Evolutionary conservation across 1,284 basidiomycete genomes (phyloP), one percentile per base, ranked within the genome.

Genomic region (Sporisorium exsertum): DNA sequence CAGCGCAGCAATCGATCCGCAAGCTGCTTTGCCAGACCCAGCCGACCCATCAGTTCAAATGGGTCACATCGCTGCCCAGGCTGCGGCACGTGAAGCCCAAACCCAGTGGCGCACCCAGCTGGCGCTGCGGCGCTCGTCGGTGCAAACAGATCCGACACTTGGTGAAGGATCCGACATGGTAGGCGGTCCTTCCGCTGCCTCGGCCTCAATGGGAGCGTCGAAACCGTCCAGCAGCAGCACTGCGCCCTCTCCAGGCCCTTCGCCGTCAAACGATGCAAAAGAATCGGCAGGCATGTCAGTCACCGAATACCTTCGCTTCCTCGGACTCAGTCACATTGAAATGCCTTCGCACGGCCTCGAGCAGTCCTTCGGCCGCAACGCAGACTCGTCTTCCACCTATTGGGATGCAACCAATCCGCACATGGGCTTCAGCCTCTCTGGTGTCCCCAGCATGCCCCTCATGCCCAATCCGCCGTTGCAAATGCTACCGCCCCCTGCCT

Each of bases 361-460:
- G 56, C 74, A 75, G 37, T 57, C 69, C 12, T 81, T 68, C 53
- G 79, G 77, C 33, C 47, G 73, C 24, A 10, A 53, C 33, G 18
- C 33, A 16, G 13, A 40, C 54, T 27, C 57, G 3, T 22, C 52
- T 46, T 46, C 65, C 6, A 58, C 47, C n/a, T 60, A 60, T 33
- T 77, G 77, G 71, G 70, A 77, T 24, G 65, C 65, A 3, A 64
- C 64, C 27, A 68, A 70, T 18, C 57, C 72, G 20, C 61, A 64
- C 10, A 72, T 76, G 65, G 79, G 71, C 33, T 74, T 77, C 66
- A 75, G 63, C 37, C 65, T 81, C 7, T 74, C 74, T 3, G 81
- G 81, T 9, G 81, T 82, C 5, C 81, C 81, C 7, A 81, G 80
- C 63, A 74, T 80, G 76, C 79, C 79, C 2, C 42, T 81, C 29